A percentile compares a stretch with the other conserved stretches of the same genome.
Conservation (phyloP, 495 filamentous ascomycete species). For the Aspergillus ostianus region DNA sequence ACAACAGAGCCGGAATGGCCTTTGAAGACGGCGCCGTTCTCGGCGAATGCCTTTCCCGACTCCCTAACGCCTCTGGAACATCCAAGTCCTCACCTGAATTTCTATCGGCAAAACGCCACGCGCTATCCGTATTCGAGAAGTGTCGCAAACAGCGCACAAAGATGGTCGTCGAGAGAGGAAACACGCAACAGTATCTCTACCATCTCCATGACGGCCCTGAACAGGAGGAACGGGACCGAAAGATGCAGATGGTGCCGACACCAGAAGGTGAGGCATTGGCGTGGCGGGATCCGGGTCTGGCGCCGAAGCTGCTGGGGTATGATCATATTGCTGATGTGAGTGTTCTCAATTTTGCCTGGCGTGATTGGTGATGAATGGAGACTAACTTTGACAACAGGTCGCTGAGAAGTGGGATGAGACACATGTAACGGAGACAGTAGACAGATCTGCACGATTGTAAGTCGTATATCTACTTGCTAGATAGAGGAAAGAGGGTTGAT, state of each 20-base stretch:
- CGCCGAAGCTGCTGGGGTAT: constrained; percentile 43
- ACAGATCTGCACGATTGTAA: neutral
- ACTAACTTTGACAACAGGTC: neutral
- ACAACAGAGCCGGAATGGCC: constrained; percentile 42
- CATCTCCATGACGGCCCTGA: constrained; percentile 51
- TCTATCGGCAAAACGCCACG: constrained; percentile 31
- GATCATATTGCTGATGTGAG: constrained; percentile 42
- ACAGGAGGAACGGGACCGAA: constrained; percentile 45
- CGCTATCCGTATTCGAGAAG: constrained; percentile 43
- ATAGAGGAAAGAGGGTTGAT: too few species aligned
- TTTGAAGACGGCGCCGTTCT: constrained; percentile 53
- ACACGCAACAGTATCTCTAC: constrained; percentile 49
- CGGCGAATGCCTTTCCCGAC: constrained; percentile 43
- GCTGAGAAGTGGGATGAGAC: neutral
- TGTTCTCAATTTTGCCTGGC: neutral
- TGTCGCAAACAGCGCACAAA: constrained; percentile 46
- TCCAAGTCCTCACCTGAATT: constrained; percentile 28
- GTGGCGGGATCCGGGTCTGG: constrained; percentile 45
- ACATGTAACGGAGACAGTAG: neutral
- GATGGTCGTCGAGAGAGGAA: constrained; percentile 45
- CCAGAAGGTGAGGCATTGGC: constrained; percentile 45
- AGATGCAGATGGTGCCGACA: constrained; percentile 44
- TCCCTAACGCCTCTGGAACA: constrained; percentile 25
- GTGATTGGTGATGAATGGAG: neutral
- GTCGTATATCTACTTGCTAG: neutral